phyloP scores from a whole-genome alignment of 176 grass and related monocot species.

The Microstegium vimineum region DNA sequence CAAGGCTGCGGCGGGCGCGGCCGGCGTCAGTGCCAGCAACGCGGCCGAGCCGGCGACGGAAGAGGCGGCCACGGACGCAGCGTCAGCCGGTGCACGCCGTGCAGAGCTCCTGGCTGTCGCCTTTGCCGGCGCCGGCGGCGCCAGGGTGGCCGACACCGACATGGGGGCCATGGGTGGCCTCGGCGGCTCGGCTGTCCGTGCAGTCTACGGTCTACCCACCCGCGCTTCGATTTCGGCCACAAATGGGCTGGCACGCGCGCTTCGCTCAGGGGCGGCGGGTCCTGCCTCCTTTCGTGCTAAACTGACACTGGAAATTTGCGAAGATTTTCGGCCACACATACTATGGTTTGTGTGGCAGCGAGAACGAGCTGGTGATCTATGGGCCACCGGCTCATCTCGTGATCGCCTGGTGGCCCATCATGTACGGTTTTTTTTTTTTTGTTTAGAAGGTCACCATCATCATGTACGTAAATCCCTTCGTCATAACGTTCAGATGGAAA shows the following conservation, averaged over 20 bases:
- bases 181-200: slow-evolving; percentile 11
- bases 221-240: slow-evolving; percentile 30
- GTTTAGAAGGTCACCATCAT: not conserved
- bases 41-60: slow-evolving; percentile 1
- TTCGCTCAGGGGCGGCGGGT: not conserved
- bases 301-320: not conserved
- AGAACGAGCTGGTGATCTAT: not conserved
- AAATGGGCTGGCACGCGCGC: not conserved
- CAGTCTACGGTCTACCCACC: slow-evolving; percentile 15
- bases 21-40: slow-evolving; percentile 22
- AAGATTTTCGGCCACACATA: not conserved
- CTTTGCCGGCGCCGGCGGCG: slow-evolving; percentile 17
- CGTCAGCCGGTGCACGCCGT: slow-evolving; percentile 19
- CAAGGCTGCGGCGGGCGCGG: slow-evolving; percentile 49
- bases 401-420: not conserved
- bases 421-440: no score
- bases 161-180: slow-evolving; percentile 39
- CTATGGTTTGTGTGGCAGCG: slow-evolving; percentile 10
- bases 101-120: slow-evolving; percentile 7
- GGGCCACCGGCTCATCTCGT: not conserved
- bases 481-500: no score
- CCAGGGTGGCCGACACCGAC: slow-evolving; percentile 22
- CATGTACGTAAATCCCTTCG: no score
- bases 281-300: not conserved
- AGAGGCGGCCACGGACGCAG: not conserved